Evolutionary conservation across 1,284 basidiomycete genomes (phyloP).

Genomic region (Sparassis latifolia): DNA sequence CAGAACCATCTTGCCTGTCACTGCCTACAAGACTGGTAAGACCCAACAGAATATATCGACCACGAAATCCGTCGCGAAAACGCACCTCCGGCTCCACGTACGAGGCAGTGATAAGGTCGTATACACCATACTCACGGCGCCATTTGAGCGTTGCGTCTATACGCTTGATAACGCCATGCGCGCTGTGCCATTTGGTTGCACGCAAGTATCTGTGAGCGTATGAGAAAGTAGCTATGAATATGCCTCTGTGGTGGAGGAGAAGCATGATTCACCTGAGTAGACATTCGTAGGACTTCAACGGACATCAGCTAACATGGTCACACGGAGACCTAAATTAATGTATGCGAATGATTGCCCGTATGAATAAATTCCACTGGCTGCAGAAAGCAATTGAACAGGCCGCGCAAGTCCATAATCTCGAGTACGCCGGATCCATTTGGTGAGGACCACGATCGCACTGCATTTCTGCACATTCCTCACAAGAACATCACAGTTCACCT

Average conservation of each 20-base stretch:
- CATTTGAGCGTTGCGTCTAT: constrained; percentile 66
- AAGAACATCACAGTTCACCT: constrained; percentile 16
- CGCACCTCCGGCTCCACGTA: constrained; percentile 66
- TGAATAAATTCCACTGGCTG: too few species aligned
- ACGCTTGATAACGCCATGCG: constrained; percentile 47
- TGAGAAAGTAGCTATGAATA: background rate
- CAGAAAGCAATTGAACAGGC: too few species aligned
- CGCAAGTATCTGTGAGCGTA: constrained; percentile 47
- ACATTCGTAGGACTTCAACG: constrained; percentile 56
- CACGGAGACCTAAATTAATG: background rate
- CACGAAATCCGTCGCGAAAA: background rate
- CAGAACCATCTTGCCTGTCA: constrained; percentile 69
- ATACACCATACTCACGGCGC: constrained; percentile 68
- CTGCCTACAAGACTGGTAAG: constrained; percentile 35
- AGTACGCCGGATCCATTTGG: background rate
- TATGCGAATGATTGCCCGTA: background rate
- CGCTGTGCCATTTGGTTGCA: constrained; percentile 62
- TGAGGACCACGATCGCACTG: background rate
- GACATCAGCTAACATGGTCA: background rate
- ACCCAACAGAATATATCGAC: background rate
- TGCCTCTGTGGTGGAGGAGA: too few species aligned
- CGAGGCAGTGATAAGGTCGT: constrained; percentile 48
- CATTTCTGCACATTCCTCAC: background rate
- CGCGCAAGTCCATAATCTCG: too few species aligned
- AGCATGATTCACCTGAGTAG: constrained; percentile 43